Evolutionary conservation across 768 basidiomycete genomes (phyloP), one percentile per base, ranked within the genome.

Genomic region (Leucocoprinus leucothites): DNA sequence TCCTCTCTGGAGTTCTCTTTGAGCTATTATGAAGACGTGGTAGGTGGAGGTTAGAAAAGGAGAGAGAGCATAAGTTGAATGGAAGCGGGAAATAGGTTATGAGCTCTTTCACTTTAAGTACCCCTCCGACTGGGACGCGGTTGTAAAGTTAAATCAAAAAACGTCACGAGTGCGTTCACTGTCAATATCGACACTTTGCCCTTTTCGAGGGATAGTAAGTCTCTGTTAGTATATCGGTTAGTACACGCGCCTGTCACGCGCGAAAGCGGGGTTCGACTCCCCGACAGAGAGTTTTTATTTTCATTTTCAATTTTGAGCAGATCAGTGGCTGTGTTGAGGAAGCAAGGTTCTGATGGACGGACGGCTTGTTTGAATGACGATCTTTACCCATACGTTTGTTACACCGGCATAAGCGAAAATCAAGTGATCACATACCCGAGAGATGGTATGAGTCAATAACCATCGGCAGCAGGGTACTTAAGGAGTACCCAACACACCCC

Each of bases 211-310:
- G n/a, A n/a, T n/a, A n/a, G n/a, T 9, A 7, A 35, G 28, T 58
- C 57, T 51, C 48, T 58, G 52, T 58, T 58, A 58, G 57, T 58
- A 42, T 58, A 55, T 58, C 53, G 57, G 57, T 55, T 58, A 58
- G 53, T 58, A 58, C 57, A 55, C 57, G 53, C 52, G 57, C 57
- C 52, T 58, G 57, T 58, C 57, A 58, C 55, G 51, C 58, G 56
- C 58, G 46, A 59, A 57, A 53, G 51, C 55, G 46, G 58, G 58
- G 58, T 60, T 60, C 58, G 58, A 60, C 43, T 53, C 58, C 50
- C 51, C 48, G 55, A 57, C 51, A 48, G 56, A 57, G 51, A 53
- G 46, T 19, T 11, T 25, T 47, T 51, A 21, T 31, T 41, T 28
- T 44, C 26, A 4, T 13, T 28, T 5, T 22, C 35, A 9, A 42